These are phyloP conservation scores for Phytophthora aleatoria DNA, from an alignment of 352 stramenopile genomes.

Conservation along the genomic window DNA sequence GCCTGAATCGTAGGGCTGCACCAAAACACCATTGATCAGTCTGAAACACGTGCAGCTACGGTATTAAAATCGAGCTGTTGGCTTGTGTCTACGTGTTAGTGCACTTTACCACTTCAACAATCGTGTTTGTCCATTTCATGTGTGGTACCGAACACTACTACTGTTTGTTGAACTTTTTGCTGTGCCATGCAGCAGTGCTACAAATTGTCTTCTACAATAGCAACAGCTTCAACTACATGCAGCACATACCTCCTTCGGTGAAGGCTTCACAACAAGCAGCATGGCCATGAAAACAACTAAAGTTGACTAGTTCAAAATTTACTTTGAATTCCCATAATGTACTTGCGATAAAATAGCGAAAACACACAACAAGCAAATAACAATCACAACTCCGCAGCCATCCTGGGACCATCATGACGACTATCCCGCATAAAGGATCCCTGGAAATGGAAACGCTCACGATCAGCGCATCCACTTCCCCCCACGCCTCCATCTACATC, in stretches of 20 bases:
- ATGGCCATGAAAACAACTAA: too few species aligned
- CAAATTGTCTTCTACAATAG: too few species aligned
- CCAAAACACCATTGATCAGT: neutral
- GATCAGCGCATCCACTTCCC: constrained; percentile 12
- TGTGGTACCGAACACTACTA: too few species aligned
- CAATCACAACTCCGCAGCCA: constrained; percentile 14
- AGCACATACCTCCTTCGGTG: too few species aligned
- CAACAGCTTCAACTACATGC: neutral
- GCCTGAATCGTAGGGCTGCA: too few species aligned
- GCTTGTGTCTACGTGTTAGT: too few species aligned
- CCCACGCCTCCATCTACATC: constrained; percentile 41
- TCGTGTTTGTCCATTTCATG: too few species aligned
- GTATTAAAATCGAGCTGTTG: neutral
- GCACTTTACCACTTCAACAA: too few species aligned
- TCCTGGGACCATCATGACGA: neutral
- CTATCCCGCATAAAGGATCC: neutral
- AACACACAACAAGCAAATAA: constrained; percentile 34
- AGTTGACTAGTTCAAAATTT: constrained; percentile 5
- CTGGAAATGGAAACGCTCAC: constrained; percentile 8
- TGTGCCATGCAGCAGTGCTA: too few species aligned
- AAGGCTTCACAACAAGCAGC: too few species aligned
- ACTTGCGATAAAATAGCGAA: constrained; percentile 39
- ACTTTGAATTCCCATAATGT: constrained; percentile 29
- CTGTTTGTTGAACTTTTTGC: too few species aligned
- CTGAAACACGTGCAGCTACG: neutral